Base-by-base conservation (phyloP, 257 asterid genomes). In the Solanum commersonii region DNA sequence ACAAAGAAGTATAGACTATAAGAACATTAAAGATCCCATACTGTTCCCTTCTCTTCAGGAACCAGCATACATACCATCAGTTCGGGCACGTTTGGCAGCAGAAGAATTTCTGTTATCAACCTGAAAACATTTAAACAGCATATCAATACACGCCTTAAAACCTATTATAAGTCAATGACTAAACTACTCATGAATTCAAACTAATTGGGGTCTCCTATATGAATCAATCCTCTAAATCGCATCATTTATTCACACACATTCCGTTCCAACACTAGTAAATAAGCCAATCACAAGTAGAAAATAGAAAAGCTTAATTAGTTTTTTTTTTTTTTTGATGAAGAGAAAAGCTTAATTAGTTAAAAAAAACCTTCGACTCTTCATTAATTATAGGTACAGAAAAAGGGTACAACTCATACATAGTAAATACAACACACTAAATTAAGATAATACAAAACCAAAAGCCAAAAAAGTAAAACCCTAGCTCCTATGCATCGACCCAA, bases 61-160 rank as follows among this genome's bases (percentile, higher is more conserved):
- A 49, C 78, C 25, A 7, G 73, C 13, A 34, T 70, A 46, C 87
- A 87, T 93, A 95, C 98, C 96, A 76, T 95, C 98, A 85, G 98
- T 95, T 85, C 98, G 93, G 81, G 96, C 98, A 84, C 98, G 95
- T 86, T 95, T 95, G 81, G 94, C 92, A 56, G 98, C 97, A 8
- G 98, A 94, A 85, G 98, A 94, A 86, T 94, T 95, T 87, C 98
- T 91, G 94, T 87, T 94, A 89, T 94, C 98, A 34, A 94, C 96
- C 98, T 95, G 91, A 38, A 88, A 88, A 40, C 56, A 49, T 82
- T 46, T 31, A 31, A 49, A 79, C 40, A 49, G 31, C 70, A 82
- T 18, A 20, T 40, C 33, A 83, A 73, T 68, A 59, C 46, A 49
- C 29, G 15, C 16, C 49, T 33, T 33, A 56, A 38, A 79, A 15